Evolutionary conservation across 179 eudicot genomes (phyloP).

Genomic region (Amaranthus tricolor): DNA sequence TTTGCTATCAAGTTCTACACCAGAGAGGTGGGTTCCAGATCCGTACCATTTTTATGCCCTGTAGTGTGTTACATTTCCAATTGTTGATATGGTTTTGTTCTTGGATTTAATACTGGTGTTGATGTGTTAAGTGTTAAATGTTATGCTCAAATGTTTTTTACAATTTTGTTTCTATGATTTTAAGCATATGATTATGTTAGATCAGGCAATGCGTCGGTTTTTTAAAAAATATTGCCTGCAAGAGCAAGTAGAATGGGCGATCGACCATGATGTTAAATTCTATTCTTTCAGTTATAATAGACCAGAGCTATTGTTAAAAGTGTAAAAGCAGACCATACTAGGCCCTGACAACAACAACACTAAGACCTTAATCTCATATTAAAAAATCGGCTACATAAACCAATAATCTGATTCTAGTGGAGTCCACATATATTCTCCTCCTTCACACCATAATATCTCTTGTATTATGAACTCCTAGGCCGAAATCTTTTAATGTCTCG

Average conservation of each 20-base stretch:
- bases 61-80: background rate
- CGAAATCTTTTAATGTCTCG: too few species aligned
- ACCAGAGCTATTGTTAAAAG: background rate
- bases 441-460: too few species aligned
- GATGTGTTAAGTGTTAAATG: background rate
- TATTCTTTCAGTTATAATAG: background rate
- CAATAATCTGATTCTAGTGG: too few species aligned
- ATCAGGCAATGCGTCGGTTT: background rate
- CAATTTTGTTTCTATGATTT: background rate
- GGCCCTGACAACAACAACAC: too few species aligned
- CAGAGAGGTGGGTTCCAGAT: constrained; percentile 34
- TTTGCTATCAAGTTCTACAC: constrained; percentile 59
- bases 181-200: background rate
- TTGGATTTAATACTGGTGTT: background rate
- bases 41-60: background rate
- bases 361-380: too few species aligned
- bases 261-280: background rate
- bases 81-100: background rate
- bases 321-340: too few species aligned
- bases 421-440: too few species aligned
- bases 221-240: background rate
- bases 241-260: background rate
- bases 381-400: too few species aligned
- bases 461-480: too few species aligned
- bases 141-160: background rate